Evolutionary conservation across 192 early-diverging fungal species (phyloP).

Genomic region (Oehlia diaphana): DNA sequence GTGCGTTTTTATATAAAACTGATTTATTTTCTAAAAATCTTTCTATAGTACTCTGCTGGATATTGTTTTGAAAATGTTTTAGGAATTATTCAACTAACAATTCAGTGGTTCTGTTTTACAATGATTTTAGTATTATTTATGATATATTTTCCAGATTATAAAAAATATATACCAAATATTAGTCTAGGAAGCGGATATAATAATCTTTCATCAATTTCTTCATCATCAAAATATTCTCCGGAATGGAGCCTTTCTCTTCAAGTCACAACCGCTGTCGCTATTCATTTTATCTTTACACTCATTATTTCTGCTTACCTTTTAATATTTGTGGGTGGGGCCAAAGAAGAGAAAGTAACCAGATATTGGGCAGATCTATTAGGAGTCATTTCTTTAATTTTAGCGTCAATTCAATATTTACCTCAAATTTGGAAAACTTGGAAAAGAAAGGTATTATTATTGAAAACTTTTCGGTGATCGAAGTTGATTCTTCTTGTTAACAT

Average conservation of each 20-base stretch:
- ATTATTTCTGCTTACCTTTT: conserved; percentile 56
- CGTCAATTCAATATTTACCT: conserved; percentile 86
- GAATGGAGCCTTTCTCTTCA: conserved; percentile 57
- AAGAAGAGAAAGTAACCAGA: conserved; percentile 27
- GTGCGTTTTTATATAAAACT: not conserved
- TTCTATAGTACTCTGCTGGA: conserved; percentile 21
- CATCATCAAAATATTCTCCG: conserved; percentile 34
- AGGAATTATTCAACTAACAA: conserved; percentile 60
- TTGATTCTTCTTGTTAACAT: not conserved
- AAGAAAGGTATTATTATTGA: conserved; percentile 50
- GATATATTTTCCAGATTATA: conserved; percentile 65
- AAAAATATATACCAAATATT: conserved; percentile 20
- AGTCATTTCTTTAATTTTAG: conserved; percentile 66
- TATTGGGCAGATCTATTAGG: conserved; percentile 72
- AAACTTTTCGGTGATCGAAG: not conserved
- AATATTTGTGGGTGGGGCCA: conserved; percentile 43
- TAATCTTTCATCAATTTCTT: conserved; percentile 8
- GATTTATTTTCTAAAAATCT: not conserved
- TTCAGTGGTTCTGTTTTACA: conserved; percentile 68
- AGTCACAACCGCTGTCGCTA: conserved; percentile 50
- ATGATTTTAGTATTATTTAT: conserved; percentile 68
- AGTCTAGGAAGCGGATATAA: conserved; percentile 23
- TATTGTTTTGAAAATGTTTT: conserved; percentile 62
- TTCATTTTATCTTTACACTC: conserved; percentile 55
- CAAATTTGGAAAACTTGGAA: conserved; percentile 85